Base-by-base conservation (phyloP, 805 yeast species). In the Komagataella phaffii region DNA sequence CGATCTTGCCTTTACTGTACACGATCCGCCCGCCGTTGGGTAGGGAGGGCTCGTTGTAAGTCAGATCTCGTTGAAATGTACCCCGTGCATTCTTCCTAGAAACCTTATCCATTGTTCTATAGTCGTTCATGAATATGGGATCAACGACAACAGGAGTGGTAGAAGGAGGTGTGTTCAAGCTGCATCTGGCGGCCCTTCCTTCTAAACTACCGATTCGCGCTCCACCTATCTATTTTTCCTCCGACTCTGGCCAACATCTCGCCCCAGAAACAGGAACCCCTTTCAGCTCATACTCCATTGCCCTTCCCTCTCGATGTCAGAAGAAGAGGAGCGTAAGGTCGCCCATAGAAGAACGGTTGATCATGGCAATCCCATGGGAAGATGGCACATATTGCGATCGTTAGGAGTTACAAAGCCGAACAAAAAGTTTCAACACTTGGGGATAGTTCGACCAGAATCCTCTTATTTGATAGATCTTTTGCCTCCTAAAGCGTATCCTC, bases 261-360 rank as follows among this genome's bases (percentile, higher is more conserved):
- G 5, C 14, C 40, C 40, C 10, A 30, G 14, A 5, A 30, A 8
- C n/a, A 30, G 40, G 40, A 30, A 30, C 40, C 14, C 23, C 6
- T 6, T 30, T 14, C 40, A 30, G 40, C 14, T 10, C 8, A 30
- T 30, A 10, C 40, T 14, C 12, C 40, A 30, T 10, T 14, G 40
- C 40, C 40, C 40, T 30, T 30, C 40, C 40, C 40, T 8, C 10
- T 30, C 40, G 40, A 30, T 30, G 40, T 30, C 40, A 10, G 40
- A 30, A 14, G 30, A 45, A 18, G 47, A 45, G 17, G 30, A 45
- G 53, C 77, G 71, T 57, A 76, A 74, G 57, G 68, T 76, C 2
- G 72, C 78, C 14, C 79, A 79, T 57, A 70, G 91, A 59, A 72
- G 89, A 61, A 83, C 88, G 2, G 80, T 84, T 5, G 96, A 87